Base-by-base conservation (phyloP, 805 yeast genomes). In the Saturnispora diversa region DNA sequence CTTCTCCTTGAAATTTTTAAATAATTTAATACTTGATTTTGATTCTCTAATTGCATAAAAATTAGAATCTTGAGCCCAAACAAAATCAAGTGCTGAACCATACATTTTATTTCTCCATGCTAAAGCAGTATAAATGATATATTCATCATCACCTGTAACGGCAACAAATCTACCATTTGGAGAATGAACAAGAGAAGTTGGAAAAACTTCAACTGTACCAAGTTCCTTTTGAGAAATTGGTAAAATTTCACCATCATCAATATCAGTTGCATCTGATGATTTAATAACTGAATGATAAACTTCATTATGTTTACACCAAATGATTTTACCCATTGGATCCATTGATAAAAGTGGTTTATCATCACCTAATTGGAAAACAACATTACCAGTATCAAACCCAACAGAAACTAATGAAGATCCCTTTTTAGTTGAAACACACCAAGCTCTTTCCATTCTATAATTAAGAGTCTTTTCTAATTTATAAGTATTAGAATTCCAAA, bases 81-180 rank as follows among this genome's bases (percentile, higher is more conserved):
- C 94, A 59, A 94, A 86, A 56, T 87, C 97, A 41, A 77, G 65
- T 16, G 95, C 96, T 43, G 75, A 72, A 47, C 97, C 97, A 62
- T 84, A 92, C 37, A 87, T 72, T 66, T 87, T 92, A 55, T 90
- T 87, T 68, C 98, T 78, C 98, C 98, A 92, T 1, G 97, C 97
- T 54, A 92, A 73, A 2, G 98, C 90, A 2, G 97, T 88, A 65
- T 90, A 92, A 40, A 92, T 81, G 52, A 90, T 85, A 60, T 86
- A 90, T 64, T 92, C 99, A 45, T 96, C 97, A 64, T 92, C 98
- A 57, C 99, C 99, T 34, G 90, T 82, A 37, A 92, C 96, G 21
- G 97, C 83, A 29, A 88, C 97, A 59, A 84, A 92, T 62, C 96
- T 78, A 48, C 99, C 99, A 59, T 92, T 92, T 48, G 97, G 97